A percentile compares a stretch with the other conserved stretches of the same genome.
Evolutionary conservation across 805 yeast species (phyloP).

Genomic region (Saccharomycopsis fibuligera): DNA sequence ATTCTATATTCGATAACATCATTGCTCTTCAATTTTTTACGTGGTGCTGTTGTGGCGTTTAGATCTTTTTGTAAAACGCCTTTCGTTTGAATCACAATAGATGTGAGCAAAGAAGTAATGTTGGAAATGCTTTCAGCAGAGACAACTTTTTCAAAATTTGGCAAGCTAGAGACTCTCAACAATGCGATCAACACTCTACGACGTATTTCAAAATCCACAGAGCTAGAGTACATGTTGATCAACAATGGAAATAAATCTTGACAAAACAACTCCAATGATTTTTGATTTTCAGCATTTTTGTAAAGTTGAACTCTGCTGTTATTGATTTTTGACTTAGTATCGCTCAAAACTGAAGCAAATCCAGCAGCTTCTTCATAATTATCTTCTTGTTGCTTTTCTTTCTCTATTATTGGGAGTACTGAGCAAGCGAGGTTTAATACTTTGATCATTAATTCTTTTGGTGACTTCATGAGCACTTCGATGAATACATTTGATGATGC

Average conservation of each 20-base stretch:
- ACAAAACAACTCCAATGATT: slow-evolving; percentile 33
- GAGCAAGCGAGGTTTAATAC: slow-evolving; percentile 50
- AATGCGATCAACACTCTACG: slow-evolving; percentile 49
- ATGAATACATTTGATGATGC: slow-evolving; percentile 36
- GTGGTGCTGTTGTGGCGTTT: too few species aligned
- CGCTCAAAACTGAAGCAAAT: neutral
- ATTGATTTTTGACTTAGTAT: slow-evolving; percentile 24
- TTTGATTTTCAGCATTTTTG: slow-evolving; percentile 22
- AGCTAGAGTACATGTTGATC: slow-evolving; percentile 60
- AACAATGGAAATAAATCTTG: slow-evolving; percentile 45
- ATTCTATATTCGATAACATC: too few species aligned
- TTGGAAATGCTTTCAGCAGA: neutral
- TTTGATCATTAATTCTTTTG: slow-evolving; percentile 54
- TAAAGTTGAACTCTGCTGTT: slow-evolving; percentile 26
- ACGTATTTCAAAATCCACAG: slow-evolving; percentile 63
- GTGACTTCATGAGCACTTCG: slow-evolving; percentile 68
- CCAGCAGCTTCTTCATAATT: neutral
- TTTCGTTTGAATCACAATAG: slow-evolving; percentile 46
- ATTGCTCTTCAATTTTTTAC: too few species aligned
- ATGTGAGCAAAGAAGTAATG: slow-evolving; percentile 46
- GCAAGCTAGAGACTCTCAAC: neutral
- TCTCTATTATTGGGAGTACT: slow-evolving; percentile 44
- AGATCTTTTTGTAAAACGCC: too few species aligned
- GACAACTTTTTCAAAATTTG: neutral
- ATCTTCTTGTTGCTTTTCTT: neutral